These are phyloP conservation scores for Spiraea crenata DNA, from an alignment of 331 rosid species.

Conservation along the genomic window DNA sequence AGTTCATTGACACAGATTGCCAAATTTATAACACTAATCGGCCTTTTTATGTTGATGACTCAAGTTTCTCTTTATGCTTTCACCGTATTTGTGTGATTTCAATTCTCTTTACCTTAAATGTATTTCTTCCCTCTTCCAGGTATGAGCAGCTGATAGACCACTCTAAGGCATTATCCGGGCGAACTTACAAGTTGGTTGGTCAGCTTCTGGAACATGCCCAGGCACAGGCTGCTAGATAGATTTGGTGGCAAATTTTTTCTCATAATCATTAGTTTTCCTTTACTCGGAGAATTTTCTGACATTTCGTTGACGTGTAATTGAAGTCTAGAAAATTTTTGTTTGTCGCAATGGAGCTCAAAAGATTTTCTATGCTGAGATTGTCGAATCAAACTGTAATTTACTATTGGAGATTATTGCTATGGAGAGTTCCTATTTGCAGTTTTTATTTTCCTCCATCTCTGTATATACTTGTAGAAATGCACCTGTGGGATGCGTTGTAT, in stretches of 20 bases:
- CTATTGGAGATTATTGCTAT: neutral
- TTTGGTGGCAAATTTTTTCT: constrained; percentile 1
- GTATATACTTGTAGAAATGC: too few species aligned
- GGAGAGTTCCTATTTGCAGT: neutral
- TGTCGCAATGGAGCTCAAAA: neutral
- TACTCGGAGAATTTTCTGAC: neutral
- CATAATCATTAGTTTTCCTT: neutral
- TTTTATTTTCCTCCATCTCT: neutral
- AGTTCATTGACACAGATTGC: constrained; percentile 31
- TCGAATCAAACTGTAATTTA: constrained; percentile 8
- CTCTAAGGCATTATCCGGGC: constrained; percentile 78
- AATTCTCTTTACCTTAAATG: neutral
- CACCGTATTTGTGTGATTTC: neutral
- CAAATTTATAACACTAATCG: neutral
- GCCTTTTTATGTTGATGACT: neutral
- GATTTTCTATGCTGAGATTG: neutral
- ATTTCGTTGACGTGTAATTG: neutral
- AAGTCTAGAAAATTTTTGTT: neutral
- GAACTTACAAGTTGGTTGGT: constrained; percentile 77
- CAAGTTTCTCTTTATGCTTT: neutral
- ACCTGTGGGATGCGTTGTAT: too few species aligned
- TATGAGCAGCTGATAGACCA: constrained; percentile 88
- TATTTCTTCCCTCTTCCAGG: constrained; percentile 34
- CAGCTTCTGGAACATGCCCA: constrained; percentile 62
- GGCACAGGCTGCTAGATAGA: constrained; percentile 44